These are phyloP conservation scores for Tagetes patula DNA, from an alignment of 129 eudicot genomes.

Conservation along the genomic window DNA sequence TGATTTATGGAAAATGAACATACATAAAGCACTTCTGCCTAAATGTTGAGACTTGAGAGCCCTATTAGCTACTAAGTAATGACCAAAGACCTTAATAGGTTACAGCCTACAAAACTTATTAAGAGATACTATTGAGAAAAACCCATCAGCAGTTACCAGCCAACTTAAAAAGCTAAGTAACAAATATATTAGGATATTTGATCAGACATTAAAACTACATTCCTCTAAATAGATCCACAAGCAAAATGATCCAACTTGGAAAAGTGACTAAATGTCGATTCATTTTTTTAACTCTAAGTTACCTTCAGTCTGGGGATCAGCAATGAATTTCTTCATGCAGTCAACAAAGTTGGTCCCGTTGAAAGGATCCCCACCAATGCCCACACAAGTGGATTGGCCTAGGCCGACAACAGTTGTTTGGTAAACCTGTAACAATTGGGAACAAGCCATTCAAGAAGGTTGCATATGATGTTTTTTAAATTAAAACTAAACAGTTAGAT, in stretches of 20 bases:
- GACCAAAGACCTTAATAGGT: slow-evolving; percentile 8
- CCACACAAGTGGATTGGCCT: slow-evolving; percentile 98
- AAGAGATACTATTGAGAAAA: not conserved
- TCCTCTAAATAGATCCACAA: not conserved
- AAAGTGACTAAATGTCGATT: not conserved
- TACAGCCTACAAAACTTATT: slow-evolving; percentile 2
- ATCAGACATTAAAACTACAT: not conserved
- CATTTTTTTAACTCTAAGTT: slow-evolving; percentile 13
- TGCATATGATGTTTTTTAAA: not conserved
- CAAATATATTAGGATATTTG: slow-evolving; percentile 5
- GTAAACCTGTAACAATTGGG: slow-evolving; percentile 59
- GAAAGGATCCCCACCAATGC: slow-evolving; percentile 99
- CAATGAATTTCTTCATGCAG: slow-evolving; percentile 82
- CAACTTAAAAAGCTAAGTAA: slow-evolving; percentile 15
- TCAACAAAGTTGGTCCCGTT: slow-evolving; percentile 98
- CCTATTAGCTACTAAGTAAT: not conserved
- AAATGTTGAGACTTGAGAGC: not conserved
- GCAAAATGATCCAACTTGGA: not conserved
- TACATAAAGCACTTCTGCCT: slow-evolving; percentile 5
- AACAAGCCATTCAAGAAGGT: slow-evolving; percentile 13
- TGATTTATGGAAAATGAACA: not conserved
- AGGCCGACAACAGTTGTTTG: slow-evolving; percentile 97
- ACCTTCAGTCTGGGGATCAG: slow-evolving; percentile 99
- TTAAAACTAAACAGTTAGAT: not conserved
- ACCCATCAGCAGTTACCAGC: not conserved